phyloP scores from a whole-genome alignment of 106 monocot species.

The Dendrobium chrysotoxum region DNA sequence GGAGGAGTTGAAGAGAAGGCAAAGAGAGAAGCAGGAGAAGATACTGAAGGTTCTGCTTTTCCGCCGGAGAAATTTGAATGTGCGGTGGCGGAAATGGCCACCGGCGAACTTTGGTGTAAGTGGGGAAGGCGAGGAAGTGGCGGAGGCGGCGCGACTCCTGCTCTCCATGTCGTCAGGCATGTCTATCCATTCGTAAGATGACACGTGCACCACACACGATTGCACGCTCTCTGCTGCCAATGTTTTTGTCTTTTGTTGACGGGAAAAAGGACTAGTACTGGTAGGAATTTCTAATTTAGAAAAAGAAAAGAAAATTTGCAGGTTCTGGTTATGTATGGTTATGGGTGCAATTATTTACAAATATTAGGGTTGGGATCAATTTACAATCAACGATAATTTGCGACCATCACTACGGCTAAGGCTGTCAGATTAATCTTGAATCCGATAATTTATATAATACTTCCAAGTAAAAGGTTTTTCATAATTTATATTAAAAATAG shows the following conservation, averaged over 20 bases:
- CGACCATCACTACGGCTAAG: no score
- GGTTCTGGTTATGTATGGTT: neutral
- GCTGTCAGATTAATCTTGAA: no score
- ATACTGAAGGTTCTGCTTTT: neutral
- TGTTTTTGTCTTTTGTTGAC: neutral
- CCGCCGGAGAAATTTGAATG: neutral
- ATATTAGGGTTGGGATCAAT: neutral
- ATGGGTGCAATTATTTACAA: neutral
- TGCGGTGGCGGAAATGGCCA: neutral
- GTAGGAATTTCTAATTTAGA: neutral
- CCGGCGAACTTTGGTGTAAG: neutral
- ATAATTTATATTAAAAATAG: no score
- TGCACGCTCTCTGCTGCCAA: neutral
- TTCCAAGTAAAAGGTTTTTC: no score
- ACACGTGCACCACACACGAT: neutral
- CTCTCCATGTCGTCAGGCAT: neutral
- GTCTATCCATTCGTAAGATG: neutral
- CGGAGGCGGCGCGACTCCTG: slow-evolving; percentile 7
- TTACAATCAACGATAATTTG: no score
- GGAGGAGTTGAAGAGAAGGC: slow-evolving; percentile 12
- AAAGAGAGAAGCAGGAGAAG: slow-evolving; percentile 13
- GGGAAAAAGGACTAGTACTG: neutral
- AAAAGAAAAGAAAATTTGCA: no score
- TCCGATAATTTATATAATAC: no score
- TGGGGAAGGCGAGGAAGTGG: neutral